Base-by-base conservation (phyloP, 1,284 basidiomycete genomes). In the Heterobasidion annosum region DNA sequence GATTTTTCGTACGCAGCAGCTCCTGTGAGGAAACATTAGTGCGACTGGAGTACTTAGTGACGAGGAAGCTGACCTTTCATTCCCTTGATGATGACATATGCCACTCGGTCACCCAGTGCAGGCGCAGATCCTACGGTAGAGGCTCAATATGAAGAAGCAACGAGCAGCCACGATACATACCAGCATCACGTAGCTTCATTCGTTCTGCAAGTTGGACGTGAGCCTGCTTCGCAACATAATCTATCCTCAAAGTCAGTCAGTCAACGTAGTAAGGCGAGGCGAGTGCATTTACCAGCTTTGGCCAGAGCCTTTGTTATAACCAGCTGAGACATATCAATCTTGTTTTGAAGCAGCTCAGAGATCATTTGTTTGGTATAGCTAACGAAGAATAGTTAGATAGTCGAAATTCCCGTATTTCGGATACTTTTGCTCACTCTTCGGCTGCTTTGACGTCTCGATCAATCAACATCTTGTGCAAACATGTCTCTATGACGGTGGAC, bases 1-100 rank as follows among this genome's bases (percentile, higher is more conserved):
- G 94, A 96, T 68, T 97, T 97, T 67, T 98, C 95, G 61, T 96
- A 98, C 15, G 94, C 94, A n/a, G 93, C 92, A 32, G 95, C 94
- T 62, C 92, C 91, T 91, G 57, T 9, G 42, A 32, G 9, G 34
- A 19, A 9, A n/a, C 6, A 43, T 52, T 9, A 57, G 25, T 48
- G 16, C 54, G 33, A 18, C 19, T 37, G 47, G 44, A 25, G n/a
- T 19, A 9, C 35, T n/a, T 16, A 43, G 45, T 10, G 10, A 13
- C 3, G 18, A 13, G 5, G 8, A 45, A 2, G 58, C 66, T 40
- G 56, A 88, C 90, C 92, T 75, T 96, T 97, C 58, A 90, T 88
- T 9, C 92, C 92, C 68, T 98, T 98, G 65, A 97, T 82, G 64
- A 98, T 97, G 37, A 98, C 95, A 73, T 98, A 98, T 1, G 94